phyloP scores from a whole-genome alignment of 352 stramenopile species.

The Globisporangium orthogonon region DNA sequence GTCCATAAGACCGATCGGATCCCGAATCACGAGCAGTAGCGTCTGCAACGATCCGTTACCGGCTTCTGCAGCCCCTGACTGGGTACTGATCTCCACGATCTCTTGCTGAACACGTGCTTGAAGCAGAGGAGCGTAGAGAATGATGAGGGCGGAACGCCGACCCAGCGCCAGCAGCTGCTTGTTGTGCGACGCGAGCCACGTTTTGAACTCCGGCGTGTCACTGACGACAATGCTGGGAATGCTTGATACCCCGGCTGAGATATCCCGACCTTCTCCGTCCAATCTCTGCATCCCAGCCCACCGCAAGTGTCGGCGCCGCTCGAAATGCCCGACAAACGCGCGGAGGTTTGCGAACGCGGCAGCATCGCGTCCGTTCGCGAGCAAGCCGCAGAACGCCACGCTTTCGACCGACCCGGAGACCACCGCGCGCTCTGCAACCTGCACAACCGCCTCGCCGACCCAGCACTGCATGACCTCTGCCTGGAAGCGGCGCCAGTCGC shows the following conservation, averaged over 20 bases:
- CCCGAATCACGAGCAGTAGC: conserved; percentile 9
- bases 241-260: neutral
- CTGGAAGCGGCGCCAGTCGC: conserved; percentile 12
- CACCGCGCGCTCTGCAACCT: conserved; percentile 23
- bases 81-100: neutral
- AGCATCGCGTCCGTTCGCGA: neutral
- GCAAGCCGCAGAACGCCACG: conserved; percentile 5
- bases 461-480: conserved; percentile 31
- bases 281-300: neutral
- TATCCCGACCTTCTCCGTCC: neutral
- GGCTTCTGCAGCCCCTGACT: neutral
- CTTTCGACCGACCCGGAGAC: conserved; percentile 2
- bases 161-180: neutral
- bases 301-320: neutral
- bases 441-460: conserved; percentile 27
- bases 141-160: conserved; percentile 4
- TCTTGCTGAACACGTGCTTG: neutral
- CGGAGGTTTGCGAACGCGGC: conserved; percentile 2
- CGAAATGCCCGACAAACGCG: conserved; percentile 6
- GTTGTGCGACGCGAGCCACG: conserved; percentile 7
- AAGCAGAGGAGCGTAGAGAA: conserved; percentile 8
- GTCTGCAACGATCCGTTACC: neutral
- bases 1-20: conserved; percentile 8
- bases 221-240: neutral
- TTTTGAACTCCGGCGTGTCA: neutral